Percentiles rank a stretch among this genome's conserved stretches.
Conservation (phyloP, 2,329 filamentous ascomycete species). For the Colletotrichum orbiculare region DNA sequence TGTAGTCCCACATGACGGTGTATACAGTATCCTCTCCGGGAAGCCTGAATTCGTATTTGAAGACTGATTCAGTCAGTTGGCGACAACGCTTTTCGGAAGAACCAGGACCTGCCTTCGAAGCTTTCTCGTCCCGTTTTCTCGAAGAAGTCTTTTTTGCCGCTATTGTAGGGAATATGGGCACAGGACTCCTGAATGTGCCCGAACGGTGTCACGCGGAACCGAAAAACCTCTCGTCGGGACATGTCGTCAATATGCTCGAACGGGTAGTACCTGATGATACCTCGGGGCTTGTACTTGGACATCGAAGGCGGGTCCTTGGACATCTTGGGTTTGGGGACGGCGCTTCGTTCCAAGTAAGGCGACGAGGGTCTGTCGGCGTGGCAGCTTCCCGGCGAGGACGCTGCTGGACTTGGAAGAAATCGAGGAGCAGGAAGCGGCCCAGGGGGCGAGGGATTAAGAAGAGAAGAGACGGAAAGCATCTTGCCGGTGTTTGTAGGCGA, state of each 20-base stretch:
- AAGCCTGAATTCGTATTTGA: slow-evolving; percentile 83
- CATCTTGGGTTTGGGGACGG: slow-evolving; percentile 65
- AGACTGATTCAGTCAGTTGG: slow-evolving; percentile 64
- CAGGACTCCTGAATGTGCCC: slow-evolving; percentile 70
- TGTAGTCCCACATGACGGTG: slow-evolving; percentile 96
- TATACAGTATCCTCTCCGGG: slow-evolving; percentile 75
- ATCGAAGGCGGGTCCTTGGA: slow-evolving; percentile 74
- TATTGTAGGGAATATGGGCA: slow-evolving; percentile 91
- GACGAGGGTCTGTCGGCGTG: slow-evolving; percentile 46
- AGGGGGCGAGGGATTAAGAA: slow-evolving; percentile 71
- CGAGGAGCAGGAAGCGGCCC: slow-evolving; percentile 52
- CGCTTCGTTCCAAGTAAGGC: slow-evolving; percentile 40
- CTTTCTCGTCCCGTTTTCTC: slow-evolving; percentile 88
- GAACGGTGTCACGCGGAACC: slow-evolving; percentile 74
- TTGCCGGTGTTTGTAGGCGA: slow-evolving; percentile 42
- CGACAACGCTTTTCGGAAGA: neutral
- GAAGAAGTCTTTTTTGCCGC: slow-evolving; percentile 89
- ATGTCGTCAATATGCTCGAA: slow-evolving; percentile 73
- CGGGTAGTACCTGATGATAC: slow-evolving; percentile 78
- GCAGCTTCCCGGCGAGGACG: slow-evolving; percentile 49
- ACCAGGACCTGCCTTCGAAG: slow-evolving; percentile 77
- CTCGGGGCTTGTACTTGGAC: slow-evolving; percentile 70
- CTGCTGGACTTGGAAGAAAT: slow-evolving; percentile 55
- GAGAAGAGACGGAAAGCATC: slow-evolving; percentile 74
- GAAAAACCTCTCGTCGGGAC: slow-evolving; percentile 67